phyloP scores from a whole-genome alignment of 441 rosid genomes.

The Sinapis alba region DNA sequence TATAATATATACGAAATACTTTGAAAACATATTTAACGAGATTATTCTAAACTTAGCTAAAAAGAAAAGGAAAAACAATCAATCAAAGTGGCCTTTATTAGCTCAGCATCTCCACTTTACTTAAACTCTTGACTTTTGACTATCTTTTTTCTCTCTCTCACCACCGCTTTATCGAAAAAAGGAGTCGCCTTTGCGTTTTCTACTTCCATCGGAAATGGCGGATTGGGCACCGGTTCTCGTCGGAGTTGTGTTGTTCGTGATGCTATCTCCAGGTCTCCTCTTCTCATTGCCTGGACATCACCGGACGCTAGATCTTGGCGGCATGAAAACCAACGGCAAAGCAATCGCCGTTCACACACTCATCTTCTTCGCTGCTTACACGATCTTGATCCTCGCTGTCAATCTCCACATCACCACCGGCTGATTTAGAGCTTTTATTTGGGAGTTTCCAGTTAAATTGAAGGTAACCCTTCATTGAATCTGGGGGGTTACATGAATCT shows the following conservation, averaged over 20 bases:
- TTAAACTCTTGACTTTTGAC: background rate
- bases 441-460: background rate
- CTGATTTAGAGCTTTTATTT: conserved; percentile 26
- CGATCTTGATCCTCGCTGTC: conserved; percentile 70
- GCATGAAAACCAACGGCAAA: conserved; percentile 89
- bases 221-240: conserved; percentile 96
- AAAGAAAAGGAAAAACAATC: background rate
- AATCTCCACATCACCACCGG: conserved; percentile 83
- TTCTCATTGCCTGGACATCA: conserved; percentile 71
- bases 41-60: background rate
- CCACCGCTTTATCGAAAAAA: conserved; percentile 6
- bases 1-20: no score
- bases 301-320: conserved; percentile 66
- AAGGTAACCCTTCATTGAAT: conserved; percentile 29
- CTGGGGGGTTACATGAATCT: conserved; percentile 15
- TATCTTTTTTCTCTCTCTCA: background rate
- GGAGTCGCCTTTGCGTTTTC: conserved; percentile 13
- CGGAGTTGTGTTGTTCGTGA: conserved; percentile 78
- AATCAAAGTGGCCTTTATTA: background rate
- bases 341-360: conserved; percentile 76
- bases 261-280: conserved; percentile 85
- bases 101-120: conserved; percentile 1
- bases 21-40: no score
- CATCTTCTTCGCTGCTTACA: conserved; percentile 75
- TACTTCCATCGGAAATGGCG: conserved; percentile 52